Percentiles rank a stretch among this genome's conserved stretches.
These are phyloP conservation scores for Bruguiera parviflora DNA, from an alignment of 345 rosid genomes.

Conservation along the genomic window DNA sequence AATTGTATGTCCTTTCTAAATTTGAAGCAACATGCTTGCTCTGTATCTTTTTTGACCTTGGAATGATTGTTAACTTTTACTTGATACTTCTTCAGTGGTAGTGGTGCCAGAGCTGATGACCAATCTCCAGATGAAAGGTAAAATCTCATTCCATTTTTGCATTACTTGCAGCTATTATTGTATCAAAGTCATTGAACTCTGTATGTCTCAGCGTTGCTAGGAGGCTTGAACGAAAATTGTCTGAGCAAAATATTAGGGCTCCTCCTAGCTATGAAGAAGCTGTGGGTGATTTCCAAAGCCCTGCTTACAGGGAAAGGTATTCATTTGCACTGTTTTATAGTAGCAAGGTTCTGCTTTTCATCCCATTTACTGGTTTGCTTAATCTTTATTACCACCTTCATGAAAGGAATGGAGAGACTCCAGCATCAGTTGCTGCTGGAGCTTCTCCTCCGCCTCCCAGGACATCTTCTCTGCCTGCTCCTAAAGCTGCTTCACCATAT, in stretches of 20 bases:
- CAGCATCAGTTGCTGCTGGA: conserved; percentile 50
- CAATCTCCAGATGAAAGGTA: conserved; percentile 67
- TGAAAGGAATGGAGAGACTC: conserved; percentile 60
- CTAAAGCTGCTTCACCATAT: conserved; percentile 47
- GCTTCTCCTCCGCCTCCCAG: conserved; percentile 15
- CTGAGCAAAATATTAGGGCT: conserved; percentile 78
- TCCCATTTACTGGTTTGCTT: conserved; percentile 10
- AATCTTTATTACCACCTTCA: conserved; percentile 13
- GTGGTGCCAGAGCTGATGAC: conserved; percentile 66
- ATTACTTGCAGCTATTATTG: conserved; percentile 11
- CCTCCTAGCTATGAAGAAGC: conserved; percentile 97
- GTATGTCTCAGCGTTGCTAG: conserved; percentile 30
- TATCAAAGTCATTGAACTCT: background rate
- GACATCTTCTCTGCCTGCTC: conserved; percentile 18
- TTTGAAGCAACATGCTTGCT: conserved; percentile 5
- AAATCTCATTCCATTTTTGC: conserved; percentile 21
- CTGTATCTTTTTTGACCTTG: conserved; percentile 8
- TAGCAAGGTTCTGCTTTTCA: conserved; percentile 10
- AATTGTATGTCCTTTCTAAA: background rate
- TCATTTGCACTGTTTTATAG: conserved; percentile 16
- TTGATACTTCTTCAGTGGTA: conserved; percentile 44
- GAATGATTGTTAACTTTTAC: background rate
- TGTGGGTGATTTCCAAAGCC: conserved; percentile 66
- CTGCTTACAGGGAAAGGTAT: conserved; percentile 74
- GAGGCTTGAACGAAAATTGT: conserved; percentile 60